Percentiles rank a stretch among this genome's conserved stretches.
Conservation (phyloP, 202 grass and related monocot genomes). For the Carex arenaria region DNA sequence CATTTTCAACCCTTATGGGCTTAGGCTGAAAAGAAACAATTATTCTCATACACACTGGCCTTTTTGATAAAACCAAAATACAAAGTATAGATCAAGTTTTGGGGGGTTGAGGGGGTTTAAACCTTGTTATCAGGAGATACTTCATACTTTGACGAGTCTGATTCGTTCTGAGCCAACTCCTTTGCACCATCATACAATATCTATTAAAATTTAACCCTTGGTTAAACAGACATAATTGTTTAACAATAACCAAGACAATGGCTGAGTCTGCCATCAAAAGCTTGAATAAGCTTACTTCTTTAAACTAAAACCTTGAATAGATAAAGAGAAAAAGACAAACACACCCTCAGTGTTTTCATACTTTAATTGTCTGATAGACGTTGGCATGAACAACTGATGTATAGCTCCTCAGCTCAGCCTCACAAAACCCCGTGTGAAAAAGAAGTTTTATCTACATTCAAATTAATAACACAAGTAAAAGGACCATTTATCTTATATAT, state of each 20-base stretch:
- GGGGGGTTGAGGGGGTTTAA: not conserved
- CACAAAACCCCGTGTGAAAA: slow-evolving; percentile 88
- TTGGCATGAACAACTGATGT: slow-evolving; percentile 94
- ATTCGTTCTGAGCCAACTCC: slow-evolving; percentile 68
- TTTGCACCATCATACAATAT: slow-evolving; percentile 90
- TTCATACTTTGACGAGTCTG: slow-evolving; percentile 64
- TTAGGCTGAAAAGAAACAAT: not conserved
- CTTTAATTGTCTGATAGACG: slow-evolving; percentile 99
- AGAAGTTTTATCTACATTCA: slow-evolving; percentile 88
- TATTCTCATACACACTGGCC: not conserved
- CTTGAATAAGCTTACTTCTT: slow-evolving; percentile 4
- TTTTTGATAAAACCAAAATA: not conserved
- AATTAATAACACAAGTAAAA: slow-evolving; percentile 10
- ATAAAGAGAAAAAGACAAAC: slow-evolving; percentile 41
- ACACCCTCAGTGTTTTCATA: slow-evolving; percentile 81
- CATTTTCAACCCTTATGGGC: not conserved
- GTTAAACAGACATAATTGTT: slow-evolving; percentile 7
- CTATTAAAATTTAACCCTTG: slow-evolving; percentile 40
- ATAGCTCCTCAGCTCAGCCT: slow-evolving; percentile 85
- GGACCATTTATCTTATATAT: not conserved
- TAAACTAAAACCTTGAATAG: slow-evolving; percentile 30
- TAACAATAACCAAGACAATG: not conserved
- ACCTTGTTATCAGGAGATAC: slow-evolving; percentile 76
- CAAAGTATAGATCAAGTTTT: not conserved
- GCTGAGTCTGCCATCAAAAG: slow-evolving; percentile 16